Percentiles rank a stretch among this genome's conserved stretches.
phyloP scores from a whole-genome alignment of 768 basidiomycete species.

The Suillus clintonianus region DNA sequence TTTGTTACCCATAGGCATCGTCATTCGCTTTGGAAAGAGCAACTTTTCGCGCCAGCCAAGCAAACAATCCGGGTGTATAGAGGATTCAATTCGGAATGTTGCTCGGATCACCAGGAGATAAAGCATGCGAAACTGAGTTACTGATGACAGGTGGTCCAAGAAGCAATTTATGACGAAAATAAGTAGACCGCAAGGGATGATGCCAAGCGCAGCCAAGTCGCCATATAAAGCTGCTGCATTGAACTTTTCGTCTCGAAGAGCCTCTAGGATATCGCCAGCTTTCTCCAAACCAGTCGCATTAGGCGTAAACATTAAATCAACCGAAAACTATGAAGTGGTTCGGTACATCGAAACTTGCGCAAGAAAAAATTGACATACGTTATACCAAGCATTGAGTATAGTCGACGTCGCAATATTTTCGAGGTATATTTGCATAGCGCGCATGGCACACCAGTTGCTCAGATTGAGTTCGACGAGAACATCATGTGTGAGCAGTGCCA shows the following conservation, averaged over 20 bases:
- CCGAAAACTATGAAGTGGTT: neutral
- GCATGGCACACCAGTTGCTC: neutral
- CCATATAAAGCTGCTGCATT: conserved; percentile 1
- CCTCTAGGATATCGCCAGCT: neutral
- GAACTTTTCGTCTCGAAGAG: neutral
- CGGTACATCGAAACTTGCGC: neutral
- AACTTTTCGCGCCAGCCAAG: neutral
- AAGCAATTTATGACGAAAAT: neutral
- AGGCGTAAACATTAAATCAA: neutral
- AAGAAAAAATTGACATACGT: conserved; percentile 1
- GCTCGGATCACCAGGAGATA: conserved; percentile 6
- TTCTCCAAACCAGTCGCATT: conserved; percentile 3
- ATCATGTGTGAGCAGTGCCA: conserved; percentile 4
- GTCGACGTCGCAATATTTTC: neutral
- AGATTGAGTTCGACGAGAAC: conserved; percentile 3
- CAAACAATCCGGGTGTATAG: neutral
- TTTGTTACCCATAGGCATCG: neutral
- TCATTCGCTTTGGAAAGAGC: neutral
- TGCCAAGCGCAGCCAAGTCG: conserved; percentile 2
- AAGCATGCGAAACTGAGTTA: conserved; percentile 4
- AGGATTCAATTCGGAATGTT: neutral
- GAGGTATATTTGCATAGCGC: neutral
- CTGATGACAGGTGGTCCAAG: neutral
- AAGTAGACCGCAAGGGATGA: neutral
- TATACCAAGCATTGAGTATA: neutral